Evolutionary conservation across 306 rosid species (phyloP).

Genomic region (Rosa persica): DNA sequence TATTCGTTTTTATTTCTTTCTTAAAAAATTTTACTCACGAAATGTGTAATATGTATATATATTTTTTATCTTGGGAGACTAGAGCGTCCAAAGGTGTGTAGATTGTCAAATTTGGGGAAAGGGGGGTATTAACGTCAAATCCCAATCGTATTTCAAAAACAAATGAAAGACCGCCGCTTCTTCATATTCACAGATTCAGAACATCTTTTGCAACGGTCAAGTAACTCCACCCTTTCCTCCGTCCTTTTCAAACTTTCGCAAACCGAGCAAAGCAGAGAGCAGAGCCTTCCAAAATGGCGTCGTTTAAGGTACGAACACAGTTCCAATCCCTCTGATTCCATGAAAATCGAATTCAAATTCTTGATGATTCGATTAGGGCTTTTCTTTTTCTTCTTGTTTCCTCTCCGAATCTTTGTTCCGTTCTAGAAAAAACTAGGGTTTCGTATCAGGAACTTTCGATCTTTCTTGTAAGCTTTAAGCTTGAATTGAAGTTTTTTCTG

Average conservation of each 20-base stretch:
- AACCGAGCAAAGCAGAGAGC: not conserved
- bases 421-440: not conserved
- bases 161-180: slow-evolving; percentile 13
- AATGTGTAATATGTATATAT: too few relatives aligned
- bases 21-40: too few relatives aligned
- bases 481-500: not conserved
- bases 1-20: too few relatives aligned
- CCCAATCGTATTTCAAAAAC: slow-evolving; percentile 8
- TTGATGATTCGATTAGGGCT: not conserved
- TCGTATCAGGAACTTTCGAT: not conserved
- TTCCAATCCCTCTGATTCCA: not conserved
- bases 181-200: not conserved
- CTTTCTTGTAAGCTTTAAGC: not conserved
- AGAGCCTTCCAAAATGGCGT: slow-evolving; percentile 13
- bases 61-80: too few relatives aligned
- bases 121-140: not conserved
- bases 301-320: slow-evolving; percentile 23
- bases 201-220: not conserved
- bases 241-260: not conserved
- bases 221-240: not conserved
- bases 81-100: too few relatives aligned
- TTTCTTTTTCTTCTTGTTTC: not conserved
- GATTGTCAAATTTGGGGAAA: too few relatives aligned
- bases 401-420: not conserved
- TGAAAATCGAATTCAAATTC: not conserved